These are phyloP conservation scores for Talaromyces piceae DNA, from an alignment of 2,329 filamentous ascomycete genomes.

Conservation along the genomic window DNA sequence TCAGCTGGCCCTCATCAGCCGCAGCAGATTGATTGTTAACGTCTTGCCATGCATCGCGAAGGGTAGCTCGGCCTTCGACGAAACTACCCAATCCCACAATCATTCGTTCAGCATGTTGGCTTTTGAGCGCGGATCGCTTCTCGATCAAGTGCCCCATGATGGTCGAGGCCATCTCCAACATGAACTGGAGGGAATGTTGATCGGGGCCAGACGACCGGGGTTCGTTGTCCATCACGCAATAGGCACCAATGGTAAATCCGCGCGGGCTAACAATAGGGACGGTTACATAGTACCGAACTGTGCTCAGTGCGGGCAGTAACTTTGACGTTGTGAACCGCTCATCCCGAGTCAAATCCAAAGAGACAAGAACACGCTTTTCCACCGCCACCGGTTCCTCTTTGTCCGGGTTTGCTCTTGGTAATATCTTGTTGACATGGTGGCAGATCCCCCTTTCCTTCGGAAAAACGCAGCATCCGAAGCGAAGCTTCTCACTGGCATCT, in stretches of 20 bases:
- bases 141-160: conserved; percentile 53
- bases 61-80: conserved; percentile 38
- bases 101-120: conserved; percentile 49
- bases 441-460: conserved; percentile 23
- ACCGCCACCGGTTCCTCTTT: too few species aligned
- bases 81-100: conserved; percentile 48
- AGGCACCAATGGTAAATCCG: background rate
- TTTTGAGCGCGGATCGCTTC: conserved; percentile 44
- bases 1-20: conserved; percentile 15
- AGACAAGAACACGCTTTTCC: too few species aligned
- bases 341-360: too few species aligned
- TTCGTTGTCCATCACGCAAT: background rate
- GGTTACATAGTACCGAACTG: background rate
- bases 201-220: background rate
- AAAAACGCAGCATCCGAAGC: conserved; percentile 24
- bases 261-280: background rate
- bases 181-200: conserved; percentile 42
- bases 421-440: conserved; percentile 15
- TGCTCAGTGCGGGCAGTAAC: too few species aligned
- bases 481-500: conserved; percentile 18
- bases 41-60: conserved; percentile 19
- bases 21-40: conserved; percentile 12
- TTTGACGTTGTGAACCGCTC: too few species aligned
- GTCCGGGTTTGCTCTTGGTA: too few species aligned
- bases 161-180: conserved; percentile 50